phyloP scores from a whole-genome alignment of 2,329 filamentous ascomycete species.

The Lojkania enalia region DNA sequence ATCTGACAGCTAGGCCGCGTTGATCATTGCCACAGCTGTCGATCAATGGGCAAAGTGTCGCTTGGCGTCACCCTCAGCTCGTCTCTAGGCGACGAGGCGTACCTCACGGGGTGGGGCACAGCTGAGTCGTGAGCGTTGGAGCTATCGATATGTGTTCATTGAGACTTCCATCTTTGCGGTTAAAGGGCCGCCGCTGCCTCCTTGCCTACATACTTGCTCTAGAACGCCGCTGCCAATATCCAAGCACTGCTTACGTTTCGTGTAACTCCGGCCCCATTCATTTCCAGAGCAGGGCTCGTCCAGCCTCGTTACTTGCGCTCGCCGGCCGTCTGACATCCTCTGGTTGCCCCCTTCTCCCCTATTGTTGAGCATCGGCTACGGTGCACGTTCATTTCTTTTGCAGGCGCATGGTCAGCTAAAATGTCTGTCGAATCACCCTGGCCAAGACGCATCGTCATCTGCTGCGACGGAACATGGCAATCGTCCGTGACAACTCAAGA shows the following conservation, averaged over 20 bases:
- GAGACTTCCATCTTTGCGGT: no score
- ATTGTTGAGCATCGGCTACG: background rate
- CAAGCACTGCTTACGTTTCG: no score
- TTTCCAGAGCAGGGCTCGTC: no score
- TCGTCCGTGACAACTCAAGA: constrained; percentile 33
- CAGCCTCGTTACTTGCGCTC: no score
- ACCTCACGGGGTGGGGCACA: constrained; percentile 3
- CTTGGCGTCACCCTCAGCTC: constrained; percentile 1
- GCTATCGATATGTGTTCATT: no score
- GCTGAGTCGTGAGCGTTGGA: background rate
- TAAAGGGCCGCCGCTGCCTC: no score
- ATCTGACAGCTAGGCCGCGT: no score
- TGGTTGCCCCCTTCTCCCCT: constrained; percentile 2
- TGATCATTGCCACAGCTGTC: background rate
- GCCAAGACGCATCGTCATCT: constrained; percentile 39
- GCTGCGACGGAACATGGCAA: constrained; percentile 45
- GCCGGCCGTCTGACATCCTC: no score
- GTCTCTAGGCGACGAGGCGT: constrained; percentile 2
- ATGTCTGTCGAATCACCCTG: constrained; percentile 29
- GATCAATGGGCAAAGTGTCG: background rate
- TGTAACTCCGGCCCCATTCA: no score
- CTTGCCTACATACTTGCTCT: no score
- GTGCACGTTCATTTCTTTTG: background rate
- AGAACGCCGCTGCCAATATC: no score
- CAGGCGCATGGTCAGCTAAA: no score